Evolutionary conservation across 1,139 yeast genomes (phyloP).

Genomic region (Pichia sp.): DNA sequence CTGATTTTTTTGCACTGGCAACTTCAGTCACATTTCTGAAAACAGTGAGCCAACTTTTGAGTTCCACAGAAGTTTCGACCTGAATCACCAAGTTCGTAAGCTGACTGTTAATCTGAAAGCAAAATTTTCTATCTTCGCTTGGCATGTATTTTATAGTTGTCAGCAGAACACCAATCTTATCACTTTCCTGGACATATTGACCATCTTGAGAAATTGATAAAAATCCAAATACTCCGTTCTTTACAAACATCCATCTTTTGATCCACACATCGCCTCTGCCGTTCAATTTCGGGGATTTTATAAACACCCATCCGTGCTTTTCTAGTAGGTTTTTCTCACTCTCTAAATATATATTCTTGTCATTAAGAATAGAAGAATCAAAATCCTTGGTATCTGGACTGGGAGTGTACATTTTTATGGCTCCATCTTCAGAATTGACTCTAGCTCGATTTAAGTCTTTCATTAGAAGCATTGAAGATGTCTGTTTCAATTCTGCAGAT

Average conservation of each 20-base stretch:
- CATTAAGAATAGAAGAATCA: constrained; percentile 44
- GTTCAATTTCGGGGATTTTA: constrained; percentile 55
- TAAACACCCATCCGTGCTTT: constrained; percentile 83
- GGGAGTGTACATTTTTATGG: constrained; percentile 53
- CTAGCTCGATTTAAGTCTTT: constrained; percentile 43
- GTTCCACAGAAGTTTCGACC: constrained; percentile 68
- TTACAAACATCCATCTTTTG: constrained; percentile 82
- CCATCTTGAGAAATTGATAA: constrained; percentile 65
- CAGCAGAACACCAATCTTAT: constrained; percentile 74
- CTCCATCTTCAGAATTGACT: constrained; percentile 59
- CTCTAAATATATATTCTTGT: constrained; percentile 36
- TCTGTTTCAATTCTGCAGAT: constrained; percentile 35
- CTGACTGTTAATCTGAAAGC: constrained; percentile 76
- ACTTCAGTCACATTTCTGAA: constrained; percentile 58
- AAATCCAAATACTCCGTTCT: constrained; percentile 81
- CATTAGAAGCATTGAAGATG: constrained; percentile 33
- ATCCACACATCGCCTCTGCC: constrained; percentile 68
- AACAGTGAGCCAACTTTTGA: constrained; percentile 75
- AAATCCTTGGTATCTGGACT: constrained; percentile 59
- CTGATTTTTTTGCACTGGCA: constrained; percentile 44
- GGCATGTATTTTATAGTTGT: constrained; percentile 67
- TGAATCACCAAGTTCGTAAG: constrained; percentile 62
- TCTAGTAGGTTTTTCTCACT: constrained; percentile 35
- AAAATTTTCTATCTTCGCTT: constrained; percentile 75
- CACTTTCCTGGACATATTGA: constrained; percentile 85